Percentiles rank a stretch among this genome's conserved stretches.
phyloP scores from a whole-genome alignment of 768 basidiomycete species.

The Tricholoma saponaceum region DNA sequence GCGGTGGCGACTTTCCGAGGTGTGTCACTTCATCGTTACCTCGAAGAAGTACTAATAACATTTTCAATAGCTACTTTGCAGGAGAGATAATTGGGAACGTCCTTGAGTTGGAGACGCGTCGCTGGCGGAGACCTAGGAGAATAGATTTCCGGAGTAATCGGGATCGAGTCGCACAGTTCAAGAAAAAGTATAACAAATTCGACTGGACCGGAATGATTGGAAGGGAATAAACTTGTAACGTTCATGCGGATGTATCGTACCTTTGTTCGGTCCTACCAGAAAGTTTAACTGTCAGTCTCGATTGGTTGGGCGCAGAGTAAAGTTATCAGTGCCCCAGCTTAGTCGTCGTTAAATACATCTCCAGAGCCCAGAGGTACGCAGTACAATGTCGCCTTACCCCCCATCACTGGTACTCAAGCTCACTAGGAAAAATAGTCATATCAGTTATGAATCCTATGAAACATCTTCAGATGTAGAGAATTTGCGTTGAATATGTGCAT shows the following conservation, averaged over 20 bases:
- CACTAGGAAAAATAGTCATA: too few relatives aligned
- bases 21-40: slow-evolving; percentile 26
- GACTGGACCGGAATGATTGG: slow-evolving; percentile 82
- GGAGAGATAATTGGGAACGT: slow-evolving; percentile 92
- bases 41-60: slow-evolving; percentile 2
- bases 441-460: not conserved
- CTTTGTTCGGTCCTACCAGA: too few relatives aligned
- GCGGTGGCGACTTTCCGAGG: slow-evolving; percentile 89
- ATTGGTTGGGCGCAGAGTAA: not conserved
- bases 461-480: slow-evolving; percentile 43
- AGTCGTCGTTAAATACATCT: too few relatives aligned
- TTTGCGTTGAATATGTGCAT: slow-evolving; percentile 62
- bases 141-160: slow-evolving; percentile 69
- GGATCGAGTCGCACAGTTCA: slow-evolving; percentile 66
- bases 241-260: not conserved
- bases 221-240: slow-evolving; percentile 14
- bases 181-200: slow-evolving; percentile 69
- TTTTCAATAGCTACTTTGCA: slow-evolving; percentile 74
- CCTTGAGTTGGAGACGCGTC: slow-evolving; percentile 79
- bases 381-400: not conserved
- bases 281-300: not conserved
- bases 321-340: too few relatives aligned
- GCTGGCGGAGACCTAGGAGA: slow-evolving; percentile 78
- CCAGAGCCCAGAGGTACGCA: not conserved
- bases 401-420: too few relatives aligned